Base-by-base conservation (phyloP, 2,329 filamentous ascomycete species). In the Aspergillus chevalieri region DNA sequence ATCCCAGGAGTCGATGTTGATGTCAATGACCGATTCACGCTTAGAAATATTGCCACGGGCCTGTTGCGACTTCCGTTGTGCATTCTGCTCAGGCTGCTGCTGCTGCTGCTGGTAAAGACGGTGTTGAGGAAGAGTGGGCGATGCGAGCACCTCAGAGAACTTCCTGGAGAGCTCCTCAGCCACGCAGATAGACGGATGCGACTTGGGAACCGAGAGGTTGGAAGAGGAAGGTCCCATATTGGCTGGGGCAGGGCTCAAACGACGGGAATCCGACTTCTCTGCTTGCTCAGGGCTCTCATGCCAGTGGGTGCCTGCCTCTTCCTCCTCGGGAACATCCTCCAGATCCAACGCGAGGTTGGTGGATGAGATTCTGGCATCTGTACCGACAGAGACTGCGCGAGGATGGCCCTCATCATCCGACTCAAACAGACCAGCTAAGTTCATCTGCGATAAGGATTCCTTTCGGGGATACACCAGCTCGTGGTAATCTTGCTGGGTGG, bases 1-100 rank as follows among this genome's bases (percentile, higher is more conserved):
- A 57, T 84, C 80, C 81, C 81, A 84, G 1, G 76, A 77, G 43
- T 67, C 66, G 49, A 65, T 65, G 33, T 67, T 56, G 28, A 64
- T 63, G 26, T 65, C 65, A 39, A 61, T 57, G 42, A 53, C 52
- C 52, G 47, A 56, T 12, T 12, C 15, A 21, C 38, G 38, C 5
- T 21, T 9, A 9, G 38, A 12, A 17, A 9, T n/a, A 36, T 6
- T 36, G 26, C 26, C 26, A 30, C 26, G 9, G 47, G 46, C 52
- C 49, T 43, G 57, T 47, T 47, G 52, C 48, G 52, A 54, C 33
- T 36, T 54, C 43, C 43, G 51, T 6, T 46, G 44, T 51, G 58
- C 21, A 46, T 47, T 39, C 48, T 57, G 44, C 48, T 44, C 17
- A 26, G 49, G 55, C 3, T 52, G 50, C 44, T 50, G 47, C 22